Base-by-base conservation (phyloP, 1,284 basidiomycete genomes). In the Moniliella sp. region DNA sequence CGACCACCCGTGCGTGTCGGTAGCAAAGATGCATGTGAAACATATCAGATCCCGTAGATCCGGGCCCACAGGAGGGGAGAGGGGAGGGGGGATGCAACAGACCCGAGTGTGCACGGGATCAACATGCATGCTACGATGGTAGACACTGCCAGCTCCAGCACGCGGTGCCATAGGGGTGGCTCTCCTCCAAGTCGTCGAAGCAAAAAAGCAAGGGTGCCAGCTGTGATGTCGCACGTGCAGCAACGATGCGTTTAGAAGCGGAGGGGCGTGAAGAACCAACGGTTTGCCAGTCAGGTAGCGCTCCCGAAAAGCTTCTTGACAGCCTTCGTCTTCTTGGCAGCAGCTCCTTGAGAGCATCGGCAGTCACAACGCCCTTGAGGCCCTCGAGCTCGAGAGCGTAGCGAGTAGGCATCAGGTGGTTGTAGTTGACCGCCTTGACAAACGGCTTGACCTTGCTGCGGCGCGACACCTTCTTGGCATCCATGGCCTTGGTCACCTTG, bases 361-460 rank as follows among this genome's bases (percentile, higher is more conserved):
- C 44, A 32, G 41, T 39, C 15, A 56, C 54, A 26, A 45, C 40
- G 18, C 52, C 50, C 48, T 59, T 59, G 30, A 59, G 48, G 15
- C 54, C 54, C 50, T 59, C 56, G 36, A 59, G 50, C 47, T 59
- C 56, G 35, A 59, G 51, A 26, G 53, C 50, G 50, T 59, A 59
- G 30, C 56, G 56, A 25, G 56, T 59, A 30, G 56, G 56, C 50
- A 59, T 55, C n/a, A 59, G 45, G 51, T 59, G 56, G 49, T 57
- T 56, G 54, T 57, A 55, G 42, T 57, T 57, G 52, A 57, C 53
- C 41, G 43, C 43, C 56, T 59, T 59, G 42, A 59, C 45, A 31
- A 59, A 59, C 28, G 56, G 56, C 52, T 59, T 59, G 34, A 59
- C 48, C 50, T 57, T 57, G 48, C 43, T 47, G 26, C 56, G 49